Percentiles rank a stretch among this genome's conserved stretches.
These are phyloP conservation scores for Davidsoniella virescens DNA, from an alignment of 2,329 filamentous ascomycete genomes.

Conservation along the genomic window DNA sequence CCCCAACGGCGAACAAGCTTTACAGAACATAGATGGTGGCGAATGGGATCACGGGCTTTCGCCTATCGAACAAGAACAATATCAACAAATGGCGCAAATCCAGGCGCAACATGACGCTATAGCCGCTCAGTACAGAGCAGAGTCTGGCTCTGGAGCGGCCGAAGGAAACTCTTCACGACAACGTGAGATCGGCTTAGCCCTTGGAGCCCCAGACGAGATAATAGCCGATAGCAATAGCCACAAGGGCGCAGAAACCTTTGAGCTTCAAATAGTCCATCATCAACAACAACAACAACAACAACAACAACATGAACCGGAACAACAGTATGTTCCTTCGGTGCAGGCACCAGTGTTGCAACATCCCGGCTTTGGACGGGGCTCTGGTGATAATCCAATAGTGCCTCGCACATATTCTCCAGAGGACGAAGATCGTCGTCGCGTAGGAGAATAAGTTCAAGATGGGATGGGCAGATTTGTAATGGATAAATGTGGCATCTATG, in stretches of 20 bases:
- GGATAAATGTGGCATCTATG: too few relatives aligned
- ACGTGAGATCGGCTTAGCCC: slow-evolving; percentile 15
- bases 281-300: slow-evolving; percentile 17
- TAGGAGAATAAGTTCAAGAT: background rate
- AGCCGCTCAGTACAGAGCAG: background rate
- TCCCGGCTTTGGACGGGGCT: slow-evolving; percentile 28
- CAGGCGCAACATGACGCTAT: slow-evolving; percentile 12
- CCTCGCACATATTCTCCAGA: slow-evolving; percentile 14
- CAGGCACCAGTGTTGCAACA: slow-evolving; percentile 29
- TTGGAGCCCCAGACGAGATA: background rate
- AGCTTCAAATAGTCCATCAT: slow-evolving; percentile 30
- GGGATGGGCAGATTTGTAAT: too few relatives aligned
- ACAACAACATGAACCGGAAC: slow-evolving; percentile 8
- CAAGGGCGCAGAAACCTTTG: slow-evolving; percentile 26
- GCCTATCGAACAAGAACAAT: too few relatives aligned
- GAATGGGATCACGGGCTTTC: too few relatives aligned
- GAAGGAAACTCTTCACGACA: too few relatives aligned
- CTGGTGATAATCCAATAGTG: slow-evolving; percentile 15
- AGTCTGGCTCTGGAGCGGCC: background rate
- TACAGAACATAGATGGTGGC: background rate
- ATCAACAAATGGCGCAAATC: slow-evolving; percentile 23
- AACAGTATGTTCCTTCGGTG: slow-evolving; percentile 4
- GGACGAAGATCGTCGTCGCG: background rate
- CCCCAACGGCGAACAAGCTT: slow-evolving; percentile 16
- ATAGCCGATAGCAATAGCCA: background rate